Base-by-base conservation (phyloP, 1,284 basidiomycete species). In the Ceratobasidium sp. region DNA sequence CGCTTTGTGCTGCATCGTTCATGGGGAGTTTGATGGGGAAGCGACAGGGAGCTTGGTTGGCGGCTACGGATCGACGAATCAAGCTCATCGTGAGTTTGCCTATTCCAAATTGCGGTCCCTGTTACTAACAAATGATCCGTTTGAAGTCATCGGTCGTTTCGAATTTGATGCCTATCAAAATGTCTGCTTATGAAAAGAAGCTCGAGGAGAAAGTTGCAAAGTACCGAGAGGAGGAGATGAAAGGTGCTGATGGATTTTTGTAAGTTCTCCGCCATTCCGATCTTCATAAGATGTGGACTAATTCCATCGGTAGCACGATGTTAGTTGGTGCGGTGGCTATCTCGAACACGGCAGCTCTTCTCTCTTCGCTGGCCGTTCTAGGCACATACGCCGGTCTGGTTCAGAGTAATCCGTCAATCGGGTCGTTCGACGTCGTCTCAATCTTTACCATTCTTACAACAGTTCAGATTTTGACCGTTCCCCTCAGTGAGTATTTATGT, bases 1-100 rank as follows among this genome's bases (percentile, higher is more conserved):
- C 62, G 3, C 45, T 74, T 11, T 24, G n/a, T 9, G 59, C 60
- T 53, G 64, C 72, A 17, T 51, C 62, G 31, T 64, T 29, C 19
- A 17, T 22, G 24, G 72, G 57, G 41, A 65, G 53, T 24, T 31
- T 53, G 7, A 44, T 73, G 8, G 78, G 76, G 14, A 75, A 60
- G 3, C 66, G 75, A 3, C 80, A 81, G 29, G 76, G 72, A 19
- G 50, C 14, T n/a, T 81, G 80, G 80, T 67, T 80, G 44, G 77
- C 66, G 22, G 69, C 74, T 1, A 81, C 80, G 0, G 76, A 80
- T 64, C 73, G 75, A 11, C 76, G 79, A 0, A 76, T 81, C 41
- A 80, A 81, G 67, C 76, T 78, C 62, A 53, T 81, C 17, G 78
- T 79, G n/a, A 41, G 77, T 73, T 19, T 31, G 63, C 17, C n/a